A percentile compares a stretch with the other conserved stretches of the same genome.
These are phyloP conservation scores for Phytopythium ostracodes DNA, from an alignment of 352 stramenopile genomes.

Conservation along the genomic window DNA sequence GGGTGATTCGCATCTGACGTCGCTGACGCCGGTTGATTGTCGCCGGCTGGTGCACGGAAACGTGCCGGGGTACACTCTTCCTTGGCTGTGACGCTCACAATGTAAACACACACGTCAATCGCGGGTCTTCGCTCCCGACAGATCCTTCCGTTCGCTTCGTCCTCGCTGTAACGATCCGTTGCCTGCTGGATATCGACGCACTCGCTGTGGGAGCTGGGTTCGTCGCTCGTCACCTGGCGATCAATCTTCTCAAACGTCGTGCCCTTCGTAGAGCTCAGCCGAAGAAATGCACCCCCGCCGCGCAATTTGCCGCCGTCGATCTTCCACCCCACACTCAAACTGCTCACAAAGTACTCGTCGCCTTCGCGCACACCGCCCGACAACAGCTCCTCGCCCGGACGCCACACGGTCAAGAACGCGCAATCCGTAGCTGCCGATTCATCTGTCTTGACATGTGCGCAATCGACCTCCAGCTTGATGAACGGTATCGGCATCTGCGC, in stretches of 20 bases:
- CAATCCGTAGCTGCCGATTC: slow-evolving; percentile 15
- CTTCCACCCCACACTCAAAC: slow-evolving; percentile 66
- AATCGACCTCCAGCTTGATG: slow-evolving; percentile 64
- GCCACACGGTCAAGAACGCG: slow-evolving; percentile 62
- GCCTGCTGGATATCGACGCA: slow-evolving; percentile 26
- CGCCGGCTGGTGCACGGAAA: neutral
- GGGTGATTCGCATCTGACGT: neutral
- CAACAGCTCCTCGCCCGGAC: slow-evolving; percentile 51
- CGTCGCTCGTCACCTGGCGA: neutral
- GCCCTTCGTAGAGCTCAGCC: slow-evolving; percentile 62
- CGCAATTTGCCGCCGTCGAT: slow-evolving; percentile 26
- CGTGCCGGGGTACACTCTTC: neutral
- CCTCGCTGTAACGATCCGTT: slow-evolving; percentile 17
- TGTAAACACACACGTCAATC: slow-evolving; percentile 51
- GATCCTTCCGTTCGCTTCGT: neutral
- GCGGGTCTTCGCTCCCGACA: slow-evolving; percentile 17
- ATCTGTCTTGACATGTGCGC: slow-evolving; percentile 27
- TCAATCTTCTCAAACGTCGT: slow-evolving; percentile 34
- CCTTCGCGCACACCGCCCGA: slow-evolving; percentile 40
- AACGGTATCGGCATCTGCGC: slow-evolving; percentile 49
- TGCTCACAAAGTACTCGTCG: slow-evolving; percentile 53
- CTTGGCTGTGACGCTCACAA: slow-evolving; percentile 30
- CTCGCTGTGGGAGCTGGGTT: neutral
- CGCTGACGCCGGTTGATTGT: neutral
- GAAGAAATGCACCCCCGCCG: slow-evolving; percentile 36